These are phyloP conservation scores for Fusarium beomiforme DNA, from an alignment of 2,329 filamentous ascomycete species.

Conservation along the genomic window DNA sequence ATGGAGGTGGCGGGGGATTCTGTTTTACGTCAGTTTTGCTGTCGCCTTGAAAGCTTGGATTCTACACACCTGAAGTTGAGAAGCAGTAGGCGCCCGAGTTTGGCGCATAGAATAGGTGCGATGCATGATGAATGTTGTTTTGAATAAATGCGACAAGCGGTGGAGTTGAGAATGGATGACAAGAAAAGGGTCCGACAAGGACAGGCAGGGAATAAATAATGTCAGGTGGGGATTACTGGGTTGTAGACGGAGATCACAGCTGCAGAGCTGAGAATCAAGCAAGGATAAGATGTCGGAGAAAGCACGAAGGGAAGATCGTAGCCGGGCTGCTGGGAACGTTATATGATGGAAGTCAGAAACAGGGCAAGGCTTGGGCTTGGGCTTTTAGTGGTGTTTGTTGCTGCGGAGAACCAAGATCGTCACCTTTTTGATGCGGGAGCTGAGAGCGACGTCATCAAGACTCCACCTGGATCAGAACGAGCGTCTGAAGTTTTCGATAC, in stretches of 20 bases:
- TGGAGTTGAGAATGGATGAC: constrained; percentile 30
- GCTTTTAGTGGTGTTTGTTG: constrained; percentile 39
- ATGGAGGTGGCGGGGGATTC: constrained; percentile 92
- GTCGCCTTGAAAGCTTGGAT: neutral
- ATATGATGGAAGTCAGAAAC: constrained; percentile 40
- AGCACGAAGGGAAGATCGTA: constrained; percentile 22
- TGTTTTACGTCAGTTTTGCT: constrained; percentile 50
- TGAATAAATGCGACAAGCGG: constrained; percentile 33
- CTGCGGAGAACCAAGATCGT: constrained; percentile 46
- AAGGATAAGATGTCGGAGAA: constrained; percentile 37
- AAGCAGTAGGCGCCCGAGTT: constrained; percentile 93
- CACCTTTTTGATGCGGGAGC: constrained; percentile 36
- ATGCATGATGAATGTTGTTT: constrained; percentile 74
- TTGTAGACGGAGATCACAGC: constrained; percentile 17
- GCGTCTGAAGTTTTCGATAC: constrained; percentile 18
- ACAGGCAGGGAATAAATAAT: constrained; percentile 34
- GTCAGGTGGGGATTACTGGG: constrained; percentile 32
- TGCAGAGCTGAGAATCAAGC: constrained; percentile 35
- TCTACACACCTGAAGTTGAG: constrained; percentile 67
- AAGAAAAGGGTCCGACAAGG: constrained; percentile 24
- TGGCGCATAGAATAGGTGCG: constrained; percentile 99
- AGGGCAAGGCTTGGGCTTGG: constrained; percentile 24
- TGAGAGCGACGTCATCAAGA: constrained; percentile 43
- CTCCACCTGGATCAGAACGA: constrained; percentile 37
- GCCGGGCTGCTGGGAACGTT: constrained; percentile 41